Evolutionary conservation across 2,329 filamentous ascomycete species (phyloP).

Genomic region (Bipolaris zeicola): DNA sequence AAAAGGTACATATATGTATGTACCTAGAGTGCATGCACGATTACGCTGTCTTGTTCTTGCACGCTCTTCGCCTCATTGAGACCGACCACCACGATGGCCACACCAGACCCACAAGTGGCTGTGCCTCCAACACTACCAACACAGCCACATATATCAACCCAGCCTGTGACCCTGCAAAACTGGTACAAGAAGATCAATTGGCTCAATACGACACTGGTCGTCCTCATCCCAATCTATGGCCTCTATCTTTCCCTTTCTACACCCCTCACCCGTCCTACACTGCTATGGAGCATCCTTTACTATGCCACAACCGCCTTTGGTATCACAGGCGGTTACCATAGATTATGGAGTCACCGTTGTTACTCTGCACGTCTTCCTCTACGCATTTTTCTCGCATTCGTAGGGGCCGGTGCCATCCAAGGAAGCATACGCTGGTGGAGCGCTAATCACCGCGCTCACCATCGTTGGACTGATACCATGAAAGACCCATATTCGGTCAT

Average conservation of each 20-base stretch:
- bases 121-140: slow-evolving; percentile 3
- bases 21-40: neutral
- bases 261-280: slow-evolving; percentile 72
- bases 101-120: neutral
- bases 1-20: slow-evolving; percentile 11
- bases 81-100: slow-evolving; percentile 9
- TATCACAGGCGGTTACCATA: slow-evolving; percentile 63
- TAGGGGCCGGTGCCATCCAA: slow-evolving; percentile 55
- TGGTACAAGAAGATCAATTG: slow-evolving; percentile 93
- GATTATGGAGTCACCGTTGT: slow-evolving; percentile 68
- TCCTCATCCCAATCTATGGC: slow-evolving; percentile 75
- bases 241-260: slow-evolving; percentile 77
- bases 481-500: slow-evolving; percentile 58
- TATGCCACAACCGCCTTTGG: slow-evolving; percentile 83
- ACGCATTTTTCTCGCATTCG: slow-evolving; percentile 54
- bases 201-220: slow-evolving; percentile 82
- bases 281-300: slow-evolving; percentile 74
- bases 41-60: neutral
- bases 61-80: neutral
- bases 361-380: slow-evolving; percentile 52
- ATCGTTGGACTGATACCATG: slow-evolving; percentile 57
- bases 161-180: slow-evolving; percentile 58
- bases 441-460: slow-evolving; percentile 56
- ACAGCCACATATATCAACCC: slow-evolving; percentile 24
- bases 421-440: slow-evolving; percentile 57